Evolutionary conservation across 2,329 filamentous ascomycete species (phyloP).

Genomic region (Colletotrichum sp.): DNA sequence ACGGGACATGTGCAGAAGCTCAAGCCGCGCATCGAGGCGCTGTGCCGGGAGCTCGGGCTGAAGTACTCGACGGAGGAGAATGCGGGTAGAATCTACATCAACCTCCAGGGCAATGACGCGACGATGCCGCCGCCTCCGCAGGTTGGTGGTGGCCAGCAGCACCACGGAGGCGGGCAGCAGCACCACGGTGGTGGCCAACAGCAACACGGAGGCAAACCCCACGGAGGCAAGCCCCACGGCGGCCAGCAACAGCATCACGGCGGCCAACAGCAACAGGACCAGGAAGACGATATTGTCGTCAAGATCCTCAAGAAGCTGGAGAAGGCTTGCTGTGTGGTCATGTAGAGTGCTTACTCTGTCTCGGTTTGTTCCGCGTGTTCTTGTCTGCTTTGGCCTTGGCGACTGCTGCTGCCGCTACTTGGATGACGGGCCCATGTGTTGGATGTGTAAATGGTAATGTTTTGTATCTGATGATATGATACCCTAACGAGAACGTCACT

Average conservation of each 20-base stretch:
- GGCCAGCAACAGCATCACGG: conserved; percentile 38
- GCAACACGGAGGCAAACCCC: conserved; percentile 47
- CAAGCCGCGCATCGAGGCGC: conserved; percentile 89
- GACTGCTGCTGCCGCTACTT: background rate
- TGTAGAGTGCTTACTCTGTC: conserved; percentile 53
- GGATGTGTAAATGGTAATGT: background rate
- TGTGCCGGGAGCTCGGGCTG: conserved; percentile 83
- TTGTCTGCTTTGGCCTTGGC: background rate
- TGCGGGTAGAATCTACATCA: conserved; percentile 85
- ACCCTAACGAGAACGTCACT: background rate
- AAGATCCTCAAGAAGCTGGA: conserved; percentile 70
- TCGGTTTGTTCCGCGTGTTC: background rate
- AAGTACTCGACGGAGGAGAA: conserved; percentile 89
- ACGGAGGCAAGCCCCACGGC: conserved; percentile 34
- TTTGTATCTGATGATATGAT: background rate
- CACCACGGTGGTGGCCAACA: conserved; percentile 44
- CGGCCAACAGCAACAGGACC: conserved; percentile 49
- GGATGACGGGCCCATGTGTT: background rate
- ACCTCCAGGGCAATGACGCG: conserved; percentile 76
- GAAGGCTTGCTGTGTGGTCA: conserved; percentile 75
- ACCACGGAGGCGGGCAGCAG: conserved; percentile 46
- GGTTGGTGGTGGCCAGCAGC: conserved; percentile 46
- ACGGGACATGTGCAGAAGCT: conserved; percentile 86
- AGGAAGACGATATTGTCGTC: conserved; percentile 65
- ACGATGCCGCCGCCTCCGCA: conserved; percentile 45